Percentiles rank a stretch among this genome's conserved stretches.
phyloP scores from a whole-genome alignment of 257 asterid species.

The Primulina huaijiensis region DNA sequence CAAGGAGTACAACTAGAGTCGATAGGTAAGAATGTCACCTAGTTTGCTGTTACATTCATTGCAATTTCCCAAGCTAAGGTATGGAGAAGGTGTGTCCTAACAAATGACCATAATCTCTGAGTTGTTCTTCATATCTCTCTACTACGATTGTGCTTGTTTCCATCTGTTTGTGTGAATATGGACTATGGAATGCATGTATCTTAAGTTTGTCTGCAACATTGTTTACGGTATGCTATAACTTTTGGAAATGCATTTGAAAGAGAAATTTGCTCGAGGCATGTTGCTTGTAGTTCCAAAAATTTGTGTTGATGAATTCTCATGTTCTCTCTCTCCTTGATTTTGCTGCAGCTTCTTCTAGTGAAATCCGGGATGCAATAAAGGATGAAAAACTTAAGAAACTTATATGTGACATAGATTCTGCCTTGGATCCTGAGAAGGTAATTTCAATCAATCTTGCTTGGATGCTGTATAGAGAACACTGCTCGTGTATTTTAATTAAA shows the following conservation, averaged over 20 bases:
- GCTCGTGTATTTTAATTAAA: neutral
- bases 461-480: neutral
- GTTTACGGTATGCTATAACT: neutral
- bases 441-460: conserved; percentile 21
- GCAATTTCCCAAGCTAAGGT: conserved; percentile 1
- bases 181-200: neutral
- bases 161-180: neutral
- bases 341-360: conserved; percentile 59
- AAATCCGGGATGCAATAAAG: conserved; percentile 54
- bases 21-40: conserved; percentile 45
- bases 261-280: neutral
- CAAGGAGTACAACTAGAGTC: conserved; percentile 58
- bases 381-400: conserved; percentile 58
- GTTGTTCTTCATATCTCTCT: neutral
- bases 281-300: neutral
- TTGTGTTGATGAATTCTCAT: neutral
- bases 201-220: neutral
- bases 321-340: conserved; percentile 12
- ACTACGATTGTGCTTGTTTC: neutral
- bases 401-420: conserved; percentile 41
- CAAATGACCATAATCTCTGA: neutral
- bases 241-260: neutral
- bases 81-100: neutral
- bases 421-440: conserved; percentile 57
- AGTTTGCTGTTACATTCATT: conserved; percentile 3